phyloP scores from a whole-genome alignment of 2,329 filamentous ascomycete species.

The Zymoseptoria crescenta region DNA sequence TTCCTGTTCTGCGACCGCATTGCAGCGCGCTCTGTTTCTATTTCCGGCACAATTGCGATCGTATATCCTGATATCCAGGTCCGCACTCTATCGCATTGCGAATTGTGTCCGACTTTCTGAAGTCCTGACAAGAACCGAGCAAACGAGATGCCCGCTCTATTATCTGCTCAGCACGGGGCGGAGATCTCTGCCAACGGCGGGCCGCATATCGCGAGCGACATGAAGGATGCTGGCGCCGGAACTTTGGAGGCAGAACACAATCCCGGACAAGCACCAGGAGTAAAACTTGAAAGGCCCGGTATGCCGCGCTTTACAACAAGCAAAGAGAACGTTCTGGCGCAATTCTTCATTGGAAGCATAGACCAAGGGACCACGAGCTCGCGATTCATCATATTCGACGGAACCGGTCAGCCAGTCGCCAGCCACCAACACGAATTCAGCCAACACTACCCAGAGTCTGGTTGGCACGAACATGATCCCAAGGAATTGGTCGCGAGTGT shows the following conservation, averaged over 20 bases:
- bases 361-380: slow-evolving; percentile 88
- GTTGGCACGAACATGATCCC: slow-evolving; percentile 87
- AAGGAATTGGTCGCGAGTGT: slow-evolving; percentile 67
- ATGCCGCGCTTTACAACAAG: slow-evolving; percentile 27
- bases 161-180: neutral
- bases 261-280: neutral
- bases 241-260: neutral
- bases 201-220: neutral
- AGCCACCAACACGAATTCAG: slow-evolving; percentile 81
- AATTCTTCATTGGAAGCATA: slow-evolving; percentile 76
- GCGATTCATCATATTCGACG: slow-evolving; percentile 84
- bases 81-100: neutral
- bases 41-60: neutral
- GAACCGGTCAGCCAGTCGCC: slow-evolving; percentile 66
- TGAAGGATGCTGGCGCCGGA: neutral
- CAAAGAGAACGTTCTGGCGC: slow-evolving; percentile 28
- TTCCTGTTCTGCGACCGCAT: neutral
- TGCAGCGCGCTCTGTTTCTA: neutral
- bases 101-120: no score
- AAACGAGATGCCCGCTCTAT: neutral
- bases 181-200: neutral
- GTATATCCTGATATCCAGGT: neutral
- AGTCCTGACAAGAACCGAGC: neutral
- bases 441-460: slow-evolving; percentile 75
- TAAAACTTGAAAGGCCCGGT: slow-evolving; percentile 12